Conservation (phyloP, 2,329 filamentous ascomycete species). For the Podosphaera leucotricha region DNA sequence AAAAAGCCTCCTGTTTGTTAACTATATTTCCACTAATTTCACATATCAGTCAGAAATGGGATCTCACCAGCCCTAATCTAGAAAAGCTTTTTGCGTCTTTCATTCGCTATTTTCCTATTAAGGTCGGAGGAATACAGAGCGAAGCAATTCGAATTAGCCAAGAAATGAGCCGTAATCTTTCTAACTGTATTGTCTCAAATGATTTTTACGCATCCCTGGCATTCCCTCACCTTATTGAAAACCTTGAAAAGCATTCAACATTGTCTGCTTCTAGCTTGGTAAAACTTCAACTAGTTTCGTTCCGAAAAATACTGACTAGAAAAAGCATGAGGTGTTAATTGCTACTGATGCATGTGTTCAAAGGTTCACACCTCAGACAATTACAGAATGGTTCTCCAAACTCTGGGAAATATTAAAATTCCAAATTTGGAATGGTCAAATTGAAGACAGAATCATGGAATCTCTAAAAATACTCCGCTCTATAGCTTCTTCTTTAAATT, state of each 20-base stretch:
- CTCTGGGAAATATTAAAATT: slow-evolving; percentile 16
- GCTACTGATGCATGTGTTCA: slow-evolving; percentile 7
- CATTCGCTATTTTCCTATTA: slow-evolving; percentile 14
- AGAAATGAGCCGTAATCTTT: slow-evolving; percentile 8
- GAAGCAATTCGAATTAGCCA: slow-evolving; percentile 5
- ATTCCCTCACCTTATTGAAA: slow-evolving; percentile 9
- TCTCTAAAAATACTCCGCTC: slow-evolving; percentile 9
- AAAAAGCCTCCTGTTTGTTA: slow-evolving; percentile 10
- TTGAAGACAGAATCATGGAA: slow-evolving; percentile 12
- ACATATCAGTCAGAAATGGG: slow-evolving; percentile 8
- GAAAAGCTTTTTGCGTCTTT: slow-evolving; percentile 11
- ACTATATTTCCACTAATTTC: slow-evolving; percentile 10
- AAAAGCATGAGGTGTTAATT: slow-evolving; percentile 11
- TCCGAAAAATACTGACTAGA: slow-evolving; percentile 4
- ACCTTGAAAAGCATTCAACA: slow-evolving; percentile 9
- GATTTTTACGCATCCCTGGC: slow-evolving; percentile 9
- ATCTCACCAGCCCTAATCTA: slow-evolving; percentile 2
- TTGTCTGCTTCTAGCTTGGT: slow-evolving; percentile 13
- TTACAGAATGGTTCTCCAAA: slow-evolving; percentile 7
- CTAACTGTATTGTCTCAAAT: slow-evolving; percentile 12
- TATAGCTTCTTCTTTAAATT: slow-evolving; percentile 3
- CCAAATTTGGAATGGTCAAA: slow-evolving; percentile 15
- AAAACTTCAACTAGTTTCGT: slow-evolving; percentile 1
- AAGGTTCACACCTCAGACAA: slow-evolving; percentile 5
- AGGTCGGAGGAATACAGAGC: slow-evolving; percentile 4